A percentile compares a stretch with the other conserved stretches of the same genome.
Evolutionary conservation across 352 stramenopile species (phyloP).

Genomic region (Elongisporangium prolatum): DNA sequence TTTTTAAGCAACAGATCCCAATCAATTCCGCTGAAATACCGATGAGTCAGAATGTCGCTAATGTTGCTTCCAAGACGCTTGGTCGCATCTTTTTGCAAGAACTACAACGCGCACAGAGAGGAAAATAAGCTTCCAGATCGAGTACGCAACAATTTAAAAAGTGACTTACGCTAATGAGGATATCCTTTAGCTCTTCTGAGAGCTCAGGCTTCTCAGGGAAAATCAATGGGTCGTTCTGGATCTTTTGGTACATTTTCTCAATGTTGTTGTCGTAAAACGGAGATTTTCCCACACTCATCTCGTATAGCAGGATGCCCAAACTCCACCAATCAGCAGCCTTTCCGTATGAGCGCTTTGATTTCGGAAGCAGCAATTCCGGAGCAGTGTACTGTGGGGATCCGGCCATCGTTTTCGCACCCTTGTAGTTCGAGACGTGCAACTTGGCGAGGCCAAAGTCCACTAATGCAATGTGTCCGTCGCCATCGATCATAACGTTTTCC

Average conservation of each 20-base stretch:
- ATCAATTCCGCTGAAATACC: constrained; percentile 76
- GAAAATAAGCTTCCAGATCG: not conserved
- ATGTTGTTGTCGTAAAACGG: constrained; percentile 93
- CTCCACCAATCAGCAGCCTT: constrained; percentile 89
- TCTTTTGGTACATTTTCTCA: constrained; percentile 93
- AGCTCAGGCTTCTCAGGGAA: constrained; percentile 77
- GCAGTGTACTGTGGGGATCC: constrained; percentile 86
- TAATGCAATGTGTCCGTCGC: constrained; percentile 92
- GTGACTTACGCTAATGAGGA: constrained; percentile 53
- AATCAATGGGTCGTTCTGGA: constrained; percentile 79
- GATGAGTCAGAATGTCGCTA: constrained; percentile 79
- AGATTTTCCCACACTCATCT: constrained; percentile 92
- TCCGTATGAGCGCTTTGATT: constrained; percentile 84
- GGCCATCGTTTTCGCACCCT: constrained; percentile 86
- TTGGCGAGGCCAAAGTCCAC: constrained; percentile 95
- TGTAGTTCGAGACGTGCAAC: constrained; percentile 88
- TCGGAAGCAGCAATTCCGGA: constrained; percentile 76
- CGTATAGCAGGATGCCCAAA: constrained; percentile 89
- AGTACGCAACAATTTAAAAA: not conserved
- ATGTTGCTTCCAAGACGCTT: constrained; percentile 87
- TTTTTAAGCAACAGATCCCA: constrained; percentile 85
- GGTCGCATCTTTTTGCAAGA: constrained; percentile 84
- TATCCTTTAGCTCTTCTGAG: constrained; percentile 69
- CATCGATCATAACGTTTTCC: constrained; percentile 95
- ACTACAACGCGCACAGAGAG: constrained; percentile 24